Evolutionary conservation across 805 yeast genomes (phyloP).

Genomic region (Kazachstania martiniae): DNA sequence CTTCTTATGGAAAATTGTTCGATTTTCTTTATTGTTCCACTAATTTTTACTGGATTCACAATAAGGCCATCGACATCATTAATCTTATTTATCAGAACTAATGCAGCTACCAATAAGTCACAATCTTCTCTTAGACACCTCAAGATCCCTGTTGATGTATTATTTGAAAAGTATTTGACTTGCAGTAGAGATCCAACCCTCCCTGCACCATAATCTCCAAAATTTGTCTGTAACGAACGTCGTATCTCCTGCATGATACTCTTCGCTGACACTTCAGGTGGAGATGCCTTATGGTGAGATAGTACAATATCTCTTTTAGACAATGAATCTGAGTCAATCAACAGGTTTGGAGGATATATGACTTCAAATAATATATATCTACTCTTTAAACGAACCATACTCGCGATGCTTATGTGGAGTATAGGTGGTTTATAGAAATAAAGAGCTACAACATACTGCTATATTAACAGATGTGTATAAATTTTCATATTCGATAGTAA

Average conservation of each 20-base stretch:
- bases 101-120: constrained; percentile 54
- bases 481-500: no score
- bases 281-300: constrained; percentile 41
- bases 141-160: constrained; percentile 76
- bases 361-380: constrained; percentile 78
- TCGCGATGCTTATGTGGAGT: not conserved
- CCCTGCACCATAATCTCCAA: constrained; percentile 75
- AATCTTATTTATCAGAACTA: constrained; percentile 43
- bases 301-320: constrained; percentile 24
- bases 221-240: constrained; percentile 45
- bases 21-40: constrained; percentile 83
- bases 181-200: constrained; percentile 46
- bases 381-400: constrained; percentile 85
- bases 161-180: constrained; percentile 69
- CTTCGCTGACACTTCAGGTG: constrained; percentile 38
- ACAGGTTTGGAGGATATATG: constrained; percentile 43
- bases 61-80: constrained; percentile 39
- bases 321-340: not conserved
- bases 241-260: constrained; percentile 43
- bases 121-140: constrained; percentile 61
- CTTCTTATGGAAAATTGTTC: constrained; percentile 57
- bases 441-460: no score
- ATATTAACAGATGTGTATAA: no score
- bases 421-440: not conserved
- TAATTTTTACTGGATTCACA: constrained; percentile 53